These are phyloP conservation scores for Canna indica DNA, from an alignment of 176 grass and related monocot genomes.

Conservation along the genomic window DNA sequence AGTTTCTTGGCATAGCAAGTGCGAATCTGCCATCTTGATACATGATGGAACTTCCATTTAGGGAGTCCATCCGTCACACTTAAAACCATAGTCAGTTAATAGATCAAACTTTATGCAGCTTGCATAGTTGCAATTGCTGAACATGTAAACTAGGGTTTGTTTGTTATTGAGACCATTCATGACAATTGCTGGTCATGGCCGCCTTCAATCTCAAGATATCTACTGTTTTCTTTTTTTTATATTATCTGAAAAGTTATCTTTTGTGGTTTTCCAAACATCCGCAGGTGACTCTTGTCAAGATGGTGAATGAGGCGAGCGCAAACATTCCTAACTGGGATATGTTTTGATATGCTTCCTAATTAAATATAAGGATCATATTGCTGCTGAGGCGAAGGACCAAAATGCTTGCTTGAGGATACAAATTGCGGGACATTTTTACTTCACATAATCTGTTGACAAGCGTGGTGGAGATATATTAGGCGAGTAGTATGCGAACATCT, in stretches of 20 bases:
- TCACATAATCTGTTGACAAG: background rate
- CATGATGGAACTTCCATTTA: no score
- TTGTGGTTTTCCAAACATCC: constrained; percentile 7
- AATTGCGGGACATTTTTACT: background rate
- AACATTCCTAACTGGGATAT: constrained; percentile 70
- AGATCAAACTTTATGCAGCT: background rate
- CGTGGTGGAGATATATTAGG: background rate
- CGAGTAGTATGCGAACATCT: background rate
- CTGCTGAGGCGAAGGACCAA: background rate
- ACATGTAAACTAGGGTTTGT: background rate
- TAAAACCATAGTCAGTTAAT: no score
- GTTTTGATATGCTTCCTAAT: constrained; percentile 18
- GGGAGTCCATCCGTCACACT: no score
- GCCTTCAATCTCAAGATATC: background rate
- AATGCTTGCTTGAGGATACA: background rate
- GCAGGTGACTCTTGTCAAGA: constrained; percentile 84
- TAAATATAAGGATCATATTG: background rate
- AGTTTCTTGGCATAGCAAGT: no score
- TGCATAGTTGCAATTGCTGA: constrained; percentile 14
- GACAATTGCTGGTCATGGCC: background rate
- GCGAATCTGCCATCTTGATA: no score
- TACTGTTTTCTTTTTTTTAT: background rate
- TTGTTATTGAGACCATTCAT: background rate
- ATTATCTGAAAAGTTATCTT: background rate
- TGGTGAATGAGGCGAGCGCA: constrained; percentile 81